phyloP scores from a whole-genome alignment of 306 rosid genomes.

The Leucaena leucocephala region DNA sequence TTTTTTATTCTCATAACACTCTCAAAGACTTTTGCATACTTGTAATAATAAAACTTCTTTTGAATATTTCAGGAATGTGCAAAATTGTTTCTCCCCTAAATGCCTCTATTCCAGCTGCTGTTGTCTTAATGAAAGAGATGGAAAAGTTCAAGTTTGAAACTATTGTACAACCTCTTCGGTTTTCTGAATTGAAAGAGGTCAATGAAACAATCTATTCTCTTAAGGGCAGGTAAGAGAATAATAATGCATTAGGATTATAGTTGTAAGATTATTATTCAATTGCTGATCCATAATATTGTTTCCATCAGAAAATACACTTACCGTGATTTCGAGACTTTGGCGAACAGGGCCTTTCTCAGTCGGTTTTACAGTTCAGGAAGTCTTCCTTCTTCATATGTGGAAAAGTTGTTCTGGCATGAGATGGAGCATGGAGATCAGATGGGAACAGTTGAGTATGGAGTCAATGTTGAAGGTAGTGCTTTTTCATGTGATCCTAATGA shows the following conservation, averaged over 20 bases:
- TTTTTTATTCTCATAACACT: not conserved
- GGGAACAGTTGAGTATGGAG: constrained; percentile 46
- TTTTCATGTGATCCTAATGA: constrained; percentile 49
- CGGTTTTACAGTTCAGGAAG: constrained; percentile 34
- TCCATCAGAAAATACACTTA: constrained; percentile 42
- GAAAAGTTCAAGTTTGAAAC: constrained; percentile 48
- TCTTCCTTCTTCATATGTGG: constrained; percentile 40
- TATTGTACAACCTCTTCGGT: constrained; percentile 45
- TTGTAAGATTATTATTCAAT: not conserved
- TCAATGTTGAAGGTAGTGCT: constrained; percentile 50
- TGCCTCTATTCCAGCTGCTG: constrained; percentile 41
- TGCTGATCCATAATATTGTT: not conserved
- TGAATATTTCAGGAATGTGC: constrained; percentile 44
- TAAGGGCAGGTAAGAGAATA: constrained; percentile 42
- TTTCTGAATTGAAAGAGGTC: constrained; percentile 36
- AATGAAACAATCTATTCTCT: constrained; percentile 7
- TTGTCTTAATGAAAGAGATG: constrained; percentile 39
- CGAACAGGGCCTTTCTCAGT: constrained; percentile 29
- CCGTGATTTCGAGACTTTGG: constrained; percentile 40
- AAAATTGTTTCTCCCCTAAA: constrained; percentile 44
- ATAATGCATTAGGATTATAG: not conserved
- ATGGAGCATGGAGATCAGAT: constrained; percentile 32
- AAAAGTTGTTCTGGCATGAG: constrained; percentile 47
- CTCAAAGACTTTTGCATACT: not conserved
- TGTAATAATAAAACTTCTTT: not conserved